phyloP scores from a whole-genome alignment of 2,329 filamentous ascomycete species.

The Dactylellina parvicollis region DNA sequence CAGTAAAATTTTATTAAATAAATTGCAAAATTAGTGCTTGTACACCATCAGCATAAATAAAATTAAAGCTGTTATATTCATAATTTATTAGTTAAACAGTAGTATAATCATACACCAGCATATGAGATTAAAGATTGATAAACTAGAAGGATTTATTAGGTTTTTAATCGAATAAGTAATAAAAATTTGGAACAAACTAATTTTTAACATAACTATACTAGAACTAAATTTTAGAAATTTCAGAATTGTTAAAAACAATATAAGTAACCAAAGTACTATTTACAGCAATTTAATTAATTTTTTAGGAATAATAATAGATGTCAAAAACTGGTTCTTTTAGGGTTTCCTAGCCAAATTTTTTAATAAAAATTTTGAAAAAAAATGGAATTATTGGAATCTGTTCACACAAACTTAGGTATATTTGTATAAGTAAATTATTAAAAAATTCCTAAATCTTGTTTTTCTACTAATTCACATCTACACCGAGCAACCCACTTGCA shows the following conservation, averaged over 20 bases:
- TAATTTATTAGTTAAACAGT: conserved; percentile 6
- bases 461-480: not conserved
- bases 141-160: conserved; percentile 8
- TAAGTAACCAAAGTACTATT: not conserved
- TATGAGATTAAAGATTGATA: conserved; percentile 8
- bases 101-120: not conserved
- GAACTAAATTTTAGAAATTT: conserved; percentile 5
- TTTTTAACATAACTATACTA: conserved; percentile 1
- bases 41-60: not conserved
- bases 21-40: not conserved
- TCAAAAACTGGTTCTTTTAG: not conserved
- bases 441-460: not conserved
- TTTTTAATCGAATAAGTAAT: conserved; percentile 6
- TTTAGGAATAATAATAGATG: not conserved
- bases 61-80: not conserved
- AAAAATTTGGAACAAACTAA: not conserved
- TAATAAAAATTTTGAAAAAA: conserved; percentile 2
- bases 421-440: not conserved
- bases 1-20: not conserved
- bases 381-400: conserved; percentile 5
- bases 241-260: not conserved
- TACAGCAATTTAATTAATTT: conserved; percentile 4
- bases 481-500: not conserved
- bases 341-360: not conserved
- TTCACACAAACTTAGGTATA: not conserved